Evolutionary conservation across 176 grass and related monocot genomes (phyloP).

Genomic region (Rhynchospora tenuis): DNA sequence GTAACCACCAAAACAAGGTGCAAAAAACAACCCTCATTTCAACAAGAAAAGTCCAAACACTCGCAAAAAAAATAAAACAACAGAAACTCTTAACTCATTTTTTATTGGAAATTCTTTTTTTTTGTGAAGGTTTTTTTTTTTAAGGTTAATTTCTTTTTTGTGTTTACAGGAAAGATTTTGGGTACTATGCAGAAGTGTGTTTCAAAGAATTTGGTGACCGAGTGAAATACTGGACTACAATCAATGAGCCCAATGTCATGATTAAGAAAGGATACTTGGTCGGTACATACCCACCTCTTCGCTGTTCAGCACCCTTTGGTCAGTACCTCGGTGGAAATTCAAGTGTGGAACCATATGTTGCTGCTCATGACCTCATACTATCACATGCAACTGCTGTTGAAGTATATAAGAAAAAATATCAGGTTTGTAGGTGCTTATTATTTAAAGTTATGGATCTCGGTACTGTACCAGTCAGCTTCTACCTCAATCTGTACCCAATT

Average conservation of each 20-base stretch:
- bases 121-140: too few species aligned
- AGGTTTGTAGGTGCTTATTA: conserved; percentile 30
- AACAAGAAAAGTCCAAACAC: not conserved
- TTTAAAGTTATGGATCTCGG: not conserved
- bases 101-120: not conserved
- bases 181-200: conserved; percentile 50
- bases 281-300: conserved; percentile 43
- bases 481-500: not conserved
- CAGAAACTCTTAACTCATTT: not conserved
- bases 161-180: conserved; percentile 41
- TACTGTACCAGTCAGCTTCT: not conserved
- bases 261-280: conserved; percentile 29
- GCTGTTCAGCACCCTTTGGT: conserved; percentile 46
- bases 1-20: not conserved
- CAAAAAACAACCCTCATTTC: not conserved
- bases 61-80: not conserved
- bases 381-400: conserved; percentile 55
- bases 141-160: too few species aligned
- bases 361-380: conserved; percentile 53
- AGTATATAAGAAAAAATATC: conserved; percentile 64
- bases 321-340: conserved; percentile 37
- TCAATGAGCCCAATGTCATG: conserved; percentile 61
- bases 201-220: conserved; percentile 60
- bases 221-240: conserved; percentile 58
- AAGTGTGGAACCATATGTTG: conserved; percentile 38